These are phyloP conservation scores for Salmacisia buchloeana DNA, from an alignment of 1,284 basidiomycete species.

Conservation along the genomic window DNA sequence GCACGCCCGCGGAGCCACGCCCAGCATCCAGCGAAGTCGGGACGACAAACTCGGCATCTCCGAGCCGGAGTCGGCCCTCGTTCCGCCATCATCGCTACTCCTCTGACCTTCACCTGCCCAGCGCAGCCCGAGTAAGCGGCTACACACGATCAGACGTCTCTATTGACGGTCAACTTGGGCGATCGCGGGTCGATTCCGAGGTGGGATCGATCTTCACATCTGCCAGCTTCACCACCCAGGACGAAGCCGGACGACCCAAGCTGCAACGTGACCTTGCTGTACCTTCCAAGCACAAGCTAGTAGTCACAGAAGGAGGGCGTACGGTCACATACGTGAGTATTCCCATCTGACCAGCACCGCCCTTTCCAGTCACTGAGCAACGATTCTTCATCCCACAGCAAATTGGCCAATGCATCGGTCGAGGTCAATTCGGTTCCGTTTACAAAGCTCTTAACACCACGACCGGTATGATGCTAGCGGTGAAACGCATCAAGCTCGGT, in stretches of 20 bases:
- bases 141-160: not conserved
- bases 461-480: constrained; percentile 81
- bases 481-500: constrained; percentile 81
- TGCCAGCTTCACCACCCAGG: constrained; percentile 25
- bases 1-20: not conserved
- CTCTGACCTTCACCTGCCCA: constrained; percentile 34
- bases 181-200: constrained; percentile 32
- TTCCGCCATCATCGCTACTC: constrained; percentile 40
- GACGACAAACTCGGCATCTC: not conserved
- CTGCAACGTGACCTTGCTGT: constrained; percentile 20
- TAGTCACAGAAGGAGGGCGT: constrained; percentile 75
- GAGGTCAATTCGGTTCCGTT: constrained; percentile 91
- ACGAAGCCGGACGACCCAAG: constrained; percentile 22
- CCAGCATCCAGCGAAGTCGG: not conserved
- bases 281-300: constrained; percentile 61
- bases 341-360: constrained; percentile 45
- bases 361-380: no score
- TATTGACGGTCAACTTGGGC: not conserved
- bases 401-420: constrained; percentile 64
- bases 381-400: constrained; percentile 9
- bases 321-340: constrained; percentile 62
- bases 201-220: constrained; percentile 37
- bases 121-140: not conserved
- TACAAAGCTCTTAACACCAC: constrained; percentile 87
- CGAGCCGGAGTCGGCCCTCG: constrained; percentile 14